phyloP scores from a whole-genome alignment of 331 rosid species.

The Quercus phellos region DNA sequence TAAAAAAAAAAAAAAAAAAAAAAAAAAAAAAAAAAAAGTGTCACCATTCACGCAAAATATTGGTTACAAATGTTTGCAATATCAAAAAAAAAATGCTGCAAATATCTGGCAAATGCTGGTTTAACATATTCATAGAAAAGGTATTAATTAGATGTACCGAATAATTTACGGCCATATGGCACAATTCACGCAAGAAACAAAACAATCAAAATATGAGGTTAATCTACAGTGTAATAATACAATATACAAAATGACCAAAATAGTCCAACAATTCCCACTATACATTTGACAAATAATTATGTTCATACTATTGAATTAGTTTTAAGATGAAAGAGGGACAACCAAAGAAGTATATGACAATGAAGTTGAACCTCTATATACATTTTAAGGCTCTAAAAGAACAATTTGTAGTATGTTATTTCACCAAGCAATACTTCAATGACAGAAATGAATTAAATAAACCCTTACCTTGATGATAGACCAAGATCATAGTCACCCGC shows the following conservation, averaged over 20 bases:
- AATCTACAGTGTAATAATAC: not conserved
- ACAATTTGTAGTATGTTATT: not conserved
- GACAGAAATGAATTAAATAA: not conserved
- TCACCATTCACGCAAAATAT: not conserved
- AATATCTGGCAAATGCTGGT: not conserved
- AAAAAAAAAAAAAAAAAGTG: not conserved
- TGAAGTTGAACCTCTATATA: not conserved
- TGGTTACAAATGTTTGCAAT: not conserved
- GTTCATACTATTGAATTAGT: not conserved
- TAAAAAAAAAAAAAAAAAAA: too few species aligned
- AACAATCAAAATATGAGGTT: not conserved
- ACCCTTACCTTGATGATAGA: constrained; percentile 77
- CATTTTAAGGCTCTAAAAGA: not conserved
- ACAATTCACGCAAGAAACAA: not conserved
- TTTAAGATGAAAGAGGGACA: too few species aligned
- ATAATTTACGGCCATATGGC: not conserved
- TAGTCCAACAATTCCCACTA: not conserved
- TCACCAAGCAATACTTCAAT: not conserved
- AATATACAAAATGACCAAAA: not conserved
- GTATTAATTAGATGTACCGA: not conserved
- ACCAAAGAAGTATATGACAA: not conserved
- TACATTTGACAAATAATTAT: not conserved
- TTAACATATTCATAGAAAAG: not conserved
- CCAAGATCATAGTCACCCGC: constrained; percentile 80
- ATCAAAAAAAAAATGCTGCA: not conserved